Evolutionary conservation across 1,284 basidiomycete species (phyloP), one percentile per base, ranked within the genome.

Genomic region (Coriolopsis trogii): DNA sequence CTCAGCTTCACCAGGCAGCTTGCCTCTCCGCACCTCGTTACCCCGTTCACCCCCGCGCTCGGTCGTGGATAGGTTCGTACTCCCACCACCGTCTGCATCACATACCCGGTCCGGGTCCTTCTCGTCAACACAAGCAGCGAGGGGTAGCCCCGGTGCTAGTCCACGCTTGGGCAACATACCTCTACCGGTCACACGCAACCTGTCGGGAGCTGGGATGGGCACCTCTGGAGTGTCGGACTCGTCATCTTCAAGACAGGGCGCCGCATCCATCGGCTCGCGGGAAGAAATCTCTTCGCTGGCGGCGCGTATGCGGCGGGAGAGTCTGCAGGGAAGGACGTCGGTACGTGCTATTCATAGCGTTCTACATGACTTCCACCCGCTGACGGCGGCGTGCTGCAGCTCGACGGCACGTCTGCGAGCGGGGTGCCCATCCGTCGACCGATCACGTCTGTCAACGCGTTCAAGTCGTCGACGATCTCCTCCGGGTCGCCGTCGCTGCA

Each of bases 401-500:
- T 65, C 64, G 67, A 69, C 56, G 50, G 72, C 21, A 69, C 74
- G 25, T 75, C 77, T 25, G 73, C 80, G 4, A 71, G 73, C 24
- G 70, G 77, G 2, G 60, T 84, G 15, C 78, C 79, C 1, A 84
- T 85, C 36, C 76, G 84, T 9, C 71, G 76, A 46, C 74, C 71
- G 24, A 70, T 84, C 26, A 77, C 74, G 48, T 69, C 77, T 0
- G 74, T 84, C 1, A 75, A 84, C 58, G 82, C 84, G 5, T 89
- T 89, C 77, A 89, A 88, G 64, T 80, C 83, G 4, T 81, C 81
- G 39, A 85, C 86, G 0, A 72, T 89, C 15, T 81, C 82, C 0
- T 82, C 79, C 0, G 76, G 76, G 6, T 79, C 68, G 45, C 77
- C 78, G 0, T 78, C 78, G 3, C 63, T 79, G 0, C 75, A 79